Percentiles rank a stretch among this genome's conserved stretches.
Conservation (phyloP, 108 stramenopile genomes). For the Poteriospumella lacustris region DNA sequence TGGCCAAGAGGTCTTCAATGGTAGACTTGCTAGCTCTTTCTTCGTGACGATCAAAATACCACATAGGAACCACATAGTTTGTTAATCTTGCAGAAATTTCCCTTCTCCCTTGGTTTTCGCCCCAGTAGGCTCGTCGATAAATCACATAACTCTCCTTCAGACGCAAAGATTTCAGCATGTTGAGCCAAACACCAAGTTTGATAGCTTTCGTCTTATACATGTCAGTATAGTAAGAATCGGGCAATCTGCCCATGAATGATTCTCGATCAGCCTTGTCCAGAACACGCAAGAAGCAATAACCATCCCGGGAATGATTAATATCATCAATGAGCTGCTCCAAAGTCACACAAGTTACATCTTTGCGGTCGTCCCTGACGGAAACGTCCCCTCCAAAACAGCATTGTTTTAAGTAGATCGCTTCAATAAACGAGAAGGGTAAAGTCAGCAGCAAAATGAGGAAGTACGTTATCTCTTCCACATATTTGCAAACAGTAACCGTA, state of each 20-base stretch:
- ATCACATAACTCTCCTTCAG: not conserved
- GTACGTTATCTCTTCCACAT: not conserved
- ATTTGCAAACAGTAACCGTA: not conserved
- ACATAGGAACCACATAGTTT: not conserved
- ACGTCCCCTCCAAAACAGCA: not conserved
- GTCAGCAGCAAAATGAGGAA: not conserved
- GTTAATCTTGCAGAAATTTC: not conserved
- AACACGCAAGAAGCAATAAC: not conserved
- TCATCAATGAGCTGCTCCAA: not conserved
- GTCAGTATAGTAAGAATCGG: slow-evolving; percentile 5
- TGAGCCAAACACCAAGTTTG: not conserved
- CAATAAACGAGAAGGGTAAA: not conserved
- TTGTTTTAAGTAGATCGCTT: not conserved
- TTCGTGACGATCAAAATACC: not conserved
- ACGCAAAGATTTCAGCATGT: not conserved
- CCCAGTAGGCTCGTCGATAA: not conserved
- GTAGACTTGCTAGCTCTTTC: not conserved
- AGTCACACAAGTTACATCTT: not conserved
- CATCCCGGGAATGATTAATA: not conserved
- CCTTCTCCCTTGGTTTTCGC: not conserved
- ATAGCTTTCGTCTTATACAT: not conserved
- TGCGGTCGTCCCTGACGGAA: not conserved
- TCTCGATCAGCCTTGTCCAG: not conserved
- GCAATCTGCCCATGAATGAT: not conserved
- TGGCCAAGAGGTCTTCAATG: not conserved